Base-by-base conservation (phyloP, 306 rosid species). In the Fragaria iinumae region DNA sequence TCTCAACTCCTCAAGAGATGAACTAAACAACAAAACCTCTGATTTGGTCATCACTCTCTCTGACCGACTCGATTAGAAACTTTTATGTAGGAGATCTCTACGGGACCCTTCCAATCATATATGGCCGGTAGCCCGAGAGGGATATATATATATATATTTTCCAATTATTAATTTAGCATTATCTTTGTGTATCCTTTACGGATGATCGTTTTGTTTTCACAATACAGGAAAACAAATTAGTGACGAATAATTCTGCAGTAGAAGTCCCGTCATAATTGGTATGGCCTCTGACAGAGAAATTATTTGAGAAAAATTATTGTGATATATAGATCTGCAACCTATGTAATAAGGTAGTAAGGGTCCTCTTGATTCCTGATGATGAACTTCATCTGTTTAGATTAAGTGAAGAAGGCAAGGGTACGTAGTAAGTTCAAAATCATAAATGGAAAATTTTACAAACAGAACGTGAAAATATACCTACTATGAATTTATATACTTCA, bases 41-140 rank as follows among this genome's bases (percentile, higher is more conserved):
- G n/a, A 50, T 53, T 53, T 59, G 12, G 10, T 43, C 44, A 43
- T 76, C 38, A 8, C 18, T 25, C 44, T 25, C 44, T 16, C 77
- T 71, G 72, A 62, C 81, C 10, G 23, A 41, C 68, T 59, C 59
- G 44, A 52, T 72, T 32, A 32, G 4, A 63, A 63, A 63, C 68
- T 12, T 32, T 32, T 63, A 63, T 25, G 68, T 29, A 20, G 27
- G 27, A 44, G 36, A 56, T 77, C 75, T 52, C 69, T 18, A 11
- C n/a, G 69, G 70, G 76, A 25, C 41, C 76, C 50, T 57, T 77
- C 76, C 81, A 55, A 82, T 77, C 81, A 50, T 60, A 76, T 68
- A 48, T 45, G 25, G 34, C 49, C 49, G 20, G 17, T 20, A 80
- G 55, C 23, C 34, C 62, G 16, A 49, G 27, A 18, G 12, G 21